Conservation (phyloP, 75 land plant genomes). For the Picea sitchensis region DNA sequence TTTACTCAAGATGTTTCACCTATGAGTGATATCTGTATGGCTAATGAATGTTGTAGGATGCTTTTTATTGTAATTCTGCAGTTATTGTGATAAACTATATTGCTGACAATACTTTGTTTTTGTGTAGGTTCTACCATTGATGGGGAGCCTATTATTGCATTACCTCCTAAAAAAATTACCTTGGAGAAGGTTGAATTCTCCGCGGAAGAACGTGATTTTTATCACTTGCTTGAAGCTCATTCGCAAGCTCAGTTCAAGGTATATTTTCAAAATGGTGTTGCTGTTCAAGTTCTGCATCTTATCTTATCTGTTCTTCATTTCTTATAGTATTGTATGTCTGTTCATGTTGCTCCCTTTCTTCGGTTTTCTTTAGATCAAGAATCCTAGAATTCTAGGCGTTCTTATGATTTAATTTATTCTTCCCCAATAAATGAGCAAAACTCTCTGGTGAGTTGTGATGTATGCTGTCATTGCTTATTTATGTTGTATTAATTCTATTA, state of each 20-base stretch:
- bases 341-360: background rate
- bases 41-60: background rate
- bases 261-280: background rate
- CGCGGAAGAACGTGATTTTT: constrained; percentile 78
- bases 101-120: background rate
- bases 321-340: background rate
- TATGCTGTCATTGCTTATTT: background rate
- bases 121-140: constrained; percentile 65
- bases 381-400: background rate
- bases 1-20: background rate
- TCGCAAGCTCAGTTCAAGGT: constrained; percentile 90
- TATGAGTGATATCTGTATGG: background rate
- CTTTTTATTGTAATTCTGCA: too few species aligned
- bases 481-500: background rate
- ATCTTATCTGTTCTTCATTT: background rate
- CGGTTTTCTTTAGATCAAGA: background rate
- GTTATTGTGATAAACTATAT: background rate
- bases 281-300: background rate
- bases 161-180: constrained; percentile 69
- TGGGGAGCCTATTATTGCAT: constrained; percentile 82
- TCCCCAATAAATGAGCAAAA: background rate
- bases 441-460: background rate
- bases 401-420: background rate
- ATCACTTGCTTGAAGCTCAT: constrained; percentile 69
- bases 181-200: constrained; percentile 80